phyloP scores from a whole-genome alignment of 2,329 filamentous ascomycete genomes.

The Fusarium sororula region DNA sequence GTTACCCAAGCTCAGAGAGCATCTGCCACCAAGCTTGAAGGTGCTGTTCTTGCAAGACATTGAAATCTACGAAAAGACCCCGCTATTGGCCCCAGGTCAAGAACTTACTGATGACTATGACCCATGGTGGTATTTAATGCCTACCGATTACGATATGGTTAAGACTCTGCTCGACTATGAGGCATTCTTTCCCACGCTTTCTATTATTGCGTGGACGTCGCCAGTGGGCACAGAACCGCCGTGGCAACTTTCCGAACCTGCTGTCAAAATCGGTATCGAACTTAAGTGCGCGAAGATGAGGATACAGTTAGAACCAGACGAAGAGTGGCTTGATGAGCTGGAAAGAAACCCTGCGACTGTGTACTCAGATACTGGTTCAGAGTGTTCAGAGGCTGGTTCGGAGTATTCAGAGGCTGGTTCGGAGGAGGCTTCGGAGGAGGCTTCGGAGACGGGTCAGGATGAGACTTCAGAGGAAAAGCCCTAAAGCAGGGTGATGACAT shows the following conservation, averaged over 20 bases:
- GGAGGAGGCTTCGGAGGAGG: not conserved
- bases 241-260: not conserved
- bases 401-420: not conserved
- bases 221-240: not conserved
- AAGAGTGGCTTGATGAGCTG: not conserved
- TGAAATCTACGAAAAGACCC: not conserved
- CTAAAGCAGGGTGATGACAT: rapidly evolving
- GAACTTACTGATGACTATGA: not conserved
- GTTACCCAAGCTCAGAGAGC: not conserved
- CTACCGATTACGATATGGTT: not conserved
- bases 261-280: not conserved
- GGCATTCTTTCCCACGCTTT: not conserved
- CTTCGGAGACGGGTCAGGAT: not conserved
- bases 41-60: not conserved
- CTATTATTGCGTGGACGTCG: not conserved
- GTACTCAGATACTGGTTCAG: not conserved
- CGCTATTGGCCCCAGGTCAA: not conserved
- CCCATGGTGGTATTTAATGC: not conserved
- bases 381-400: not conserved
- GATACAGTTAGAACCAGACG: not conserved
- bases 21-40: not conserved
- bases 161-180: not conserved
- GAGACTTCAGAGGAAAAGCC: not conserved
- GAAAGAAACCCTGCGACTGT: not conserved
- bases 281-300: not conserved